phyloP scores from a whole-genome alignment of 345 rosid species.

The Sisymbrium irio region DNA sequence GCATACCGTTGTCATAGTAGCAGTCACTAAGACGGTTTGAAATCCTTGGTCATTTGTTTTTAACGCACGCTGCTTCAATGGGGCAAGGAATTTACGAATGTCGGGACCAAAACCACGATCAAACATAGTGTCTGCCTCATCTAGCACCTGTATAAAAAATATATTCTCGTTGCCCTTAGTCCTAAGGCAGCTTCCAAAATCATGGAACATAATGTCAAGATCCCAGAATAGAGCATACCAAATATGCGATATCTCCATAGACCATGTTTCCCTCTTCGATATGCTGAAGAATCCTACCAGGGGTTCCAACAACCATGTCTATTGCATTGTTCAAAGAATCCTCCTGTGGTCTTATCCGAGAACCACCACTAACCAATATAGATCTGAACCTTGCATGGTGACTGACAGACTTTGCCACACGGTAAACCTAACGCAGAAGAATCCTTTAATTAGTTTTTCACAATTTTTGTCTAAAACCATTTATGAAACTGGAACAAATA shows the following conservation, averaged over 20 bases:
- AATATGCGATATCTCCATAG: slow-evolving; percentile 82
- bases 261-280: slow-evolving; percentile 90
- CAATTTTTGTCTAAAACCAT: background rate
- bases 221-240: too few species aligned
- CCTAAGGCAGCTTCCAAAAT: too few species aligned
- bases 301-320: slow-evolving; percentile 95
- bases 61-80: slow-evolving; percentile 69
- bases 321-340: slow-evolving; percentile 76
- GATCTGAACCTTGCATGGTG: slow-evolving; percentile 92
- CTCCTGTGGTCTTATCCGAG: slow-evolving; percentile 83
- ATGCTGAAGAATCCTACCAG: slow-evolving; percentile 96
- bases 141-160: too few species aligned
- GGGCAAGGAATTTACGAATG: slow-evolving; percentile 81
- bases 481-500: background rate
- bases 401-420: slow-evolving; percentile 84
- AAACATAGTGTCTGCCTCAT: slow-evolving; percentile 99
- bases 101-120: slow-evolving; percentile 98
- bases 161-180: too few species aligned
- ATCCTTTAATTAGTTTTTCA: background rate
- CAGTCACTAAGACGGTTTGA: slow-evolving; percentile 86
- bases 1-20: slow-evolving; percentile 86
- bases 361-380: slow-evolving; percentile 91
- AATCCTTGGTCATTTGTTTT: slow-evolving; percentile 67
- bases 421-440: slow-evolving; percentile 64
- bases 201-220: too few species aligned